Conservation (phyloP, 768 basidiomycete species). For the Clathrus columnatus region DNA sequence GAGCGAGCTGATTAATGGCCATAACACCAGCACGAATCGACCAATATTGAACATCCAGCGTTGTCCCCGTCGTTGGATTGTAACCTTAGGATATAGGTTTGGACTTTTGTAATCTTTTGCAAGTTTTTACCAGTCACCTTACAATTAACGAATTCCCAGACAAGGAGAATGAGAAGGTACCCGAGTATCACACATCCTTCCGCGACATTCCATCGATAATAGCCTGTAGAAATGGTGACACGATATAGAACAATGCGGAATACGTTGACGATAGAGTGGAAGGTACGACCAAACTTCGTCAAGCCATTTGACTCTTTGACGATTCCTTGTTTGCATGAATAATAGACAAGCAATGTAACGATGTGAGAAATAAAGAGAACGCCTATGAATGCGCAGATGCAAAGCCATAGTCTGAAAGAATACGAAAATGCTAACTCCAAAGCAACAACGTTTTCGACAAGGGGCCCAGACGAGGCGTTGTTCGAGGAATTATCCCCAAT, state of each 20-base stretch:
- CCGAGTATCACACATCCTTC: not conserved
- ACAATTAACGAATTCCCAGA: not conserved
- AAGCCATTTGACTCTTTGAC: not conserved
- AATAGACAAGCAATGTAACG: not conserved
- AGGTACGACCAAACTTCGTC: not conserved
- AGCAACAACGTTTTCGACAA: not conserved
- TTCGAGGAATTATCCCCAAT: too few species aligned
- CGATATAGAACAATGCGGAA: not conserved
- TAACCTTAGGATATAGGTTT: not conserved
- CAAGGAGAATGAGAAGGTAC: not conserved
- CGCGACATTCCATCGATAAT: not conserved
- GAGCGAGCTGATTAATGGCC: conserved; percentile 40
- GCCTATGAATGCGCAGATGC: not conserved
- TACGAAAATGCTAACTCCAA: not conserved
- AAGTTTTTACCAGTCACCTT: not conserved
- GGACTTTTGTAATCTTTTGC: not conserved
- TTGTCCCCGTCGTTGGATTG: not conserved
- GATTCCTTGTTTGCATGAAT: not conserved
- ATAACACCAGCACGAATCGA: conserved; percentile 33
- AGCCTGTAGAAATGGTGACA: not conserved
- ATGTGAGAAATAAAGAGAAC: not conserved
- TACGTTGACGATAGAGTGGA: not conserved
- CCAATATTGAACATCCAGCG: conserved; percentile 16
- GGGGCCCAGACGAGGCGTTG: not conserved
- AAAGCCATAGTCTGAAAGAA: not conserved